Conservation (phyloP, 2,329 filamentous ascomycete genomes). For the Trichoderma sp. region DNA sequence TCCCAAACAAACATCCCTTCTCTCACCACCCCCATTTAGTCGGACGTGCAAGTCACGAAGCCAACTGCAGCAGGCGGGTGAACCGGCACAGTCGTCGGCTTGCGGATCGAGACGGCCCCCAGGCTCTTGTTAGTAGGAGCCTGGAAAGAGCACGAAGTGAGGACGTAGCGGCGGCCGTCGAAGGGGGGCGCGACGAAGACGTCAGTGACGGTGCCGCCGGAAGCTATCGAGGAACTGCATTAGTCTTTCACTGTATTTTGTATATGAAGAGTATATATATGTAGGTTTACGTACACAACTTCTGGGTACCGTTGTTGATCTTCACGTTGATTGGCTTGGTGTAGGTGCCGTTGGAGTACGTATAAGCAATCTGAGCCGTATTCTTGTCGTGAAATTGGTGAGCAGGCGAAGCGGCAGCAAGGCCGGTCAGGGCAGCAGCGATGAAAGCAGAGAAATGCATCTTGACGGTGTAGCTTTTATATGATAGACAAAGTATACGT, state of each 20-base stretch:
- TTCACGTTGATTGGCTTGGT: not conserved
- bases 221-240: not conserved
- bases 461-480: not conserved
- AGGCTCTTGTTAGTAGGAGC: constrained; percentile 4
- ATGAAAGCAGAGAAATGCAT: constrained; percentile 16
- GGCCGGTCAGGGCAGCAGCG: constrained; percentile 1
- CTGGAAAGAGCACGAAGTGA: constrained; percentile 10
- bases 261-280: not conserved
- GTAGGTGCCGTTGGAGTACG: constrained; percentile 4
- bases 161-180: constrained; percentile 5
- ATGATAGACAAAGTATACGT: not conserved
- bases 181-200: constrained; percentile 11
- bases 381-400: not conserved
- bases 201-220: not conserved
- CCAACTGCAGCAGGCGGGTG: constrained; percentile 1
- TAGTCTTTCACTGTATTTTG: not conserved
- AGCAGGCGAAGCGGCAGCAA: not conserved
- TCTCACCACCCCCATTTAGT: not conserved
- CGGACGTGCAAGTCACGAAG: constrained; percentile 7
- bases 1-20: not conserved
- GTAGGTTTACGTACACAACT: not conserved
- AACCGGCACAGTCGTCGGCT: constrained; percentile 2
- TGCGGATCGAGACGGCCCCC: not conserved
- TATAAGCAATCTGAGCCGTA: not conserved
- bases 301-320: not conserved